Conservation (phyloP, 352 stramenopile genomes). For the Phytopythium cucurbitacearum region DNA sequence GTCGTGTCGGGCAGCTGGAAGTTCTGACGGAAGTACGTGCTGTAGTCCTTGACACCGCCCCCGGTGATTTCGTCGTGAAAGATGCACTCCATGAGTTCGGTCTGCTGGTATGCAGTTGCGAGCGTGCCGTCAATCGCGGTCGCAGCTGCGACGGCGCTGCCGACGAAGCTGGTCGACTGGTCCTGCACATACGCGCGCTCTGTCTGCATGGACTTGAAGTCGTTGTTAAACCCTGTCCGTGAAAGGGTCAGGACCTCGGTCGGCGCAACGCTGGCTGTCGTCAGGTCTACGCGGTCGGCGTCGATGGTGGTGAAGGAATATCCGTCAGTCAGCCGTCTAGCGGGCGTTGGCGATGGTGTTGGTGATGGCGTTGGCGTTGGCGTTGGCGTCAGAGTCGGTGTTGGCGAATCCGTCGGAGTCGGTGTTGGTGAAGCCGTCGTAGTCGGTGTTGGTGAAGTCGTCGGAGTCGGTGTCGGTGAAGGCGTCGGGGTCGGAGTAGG, state of each 20-base stretch:
- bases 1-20: slow-evolving; percentile 13
- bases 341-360: neutral
- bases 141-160: slow-evolving; percentile 11
- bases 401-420: neutral
- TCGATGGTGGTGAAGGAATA: neutral
- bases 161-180: slow-evolving; percentile 15
- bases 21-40: slow-evolving; percentile 17
- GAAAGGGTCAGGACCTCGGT: no score
- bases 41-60: slow-evolving; percentile 26
- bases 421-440: neutral
- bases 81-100: slow-evolving; percentile 29
- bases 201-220: slow-evolving; percentile 9
- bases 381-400: neutral
- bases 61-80: slow-evolving; percentile 16
- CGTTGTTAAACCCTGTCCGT: slow-evolving; percentile 1
- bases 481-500: neutral
- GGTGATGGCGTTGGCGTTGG: neutral
- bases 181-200: slow-evolving; percentile 15
- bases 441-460: neutral
- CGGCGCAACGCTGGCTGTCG: no score
- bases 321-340: neutral
- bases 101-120: slow-evolving; percentile 19
- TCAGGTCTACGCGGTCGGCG: no score
- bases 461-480: neutral
- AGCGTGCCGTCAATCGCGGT: slow-evolving; percentile 16